These are phyloP conservation scores for Saururus chinensis DNA, from an alignment of 164 flowering plant species.

Conservation along the genomic window DNA sequence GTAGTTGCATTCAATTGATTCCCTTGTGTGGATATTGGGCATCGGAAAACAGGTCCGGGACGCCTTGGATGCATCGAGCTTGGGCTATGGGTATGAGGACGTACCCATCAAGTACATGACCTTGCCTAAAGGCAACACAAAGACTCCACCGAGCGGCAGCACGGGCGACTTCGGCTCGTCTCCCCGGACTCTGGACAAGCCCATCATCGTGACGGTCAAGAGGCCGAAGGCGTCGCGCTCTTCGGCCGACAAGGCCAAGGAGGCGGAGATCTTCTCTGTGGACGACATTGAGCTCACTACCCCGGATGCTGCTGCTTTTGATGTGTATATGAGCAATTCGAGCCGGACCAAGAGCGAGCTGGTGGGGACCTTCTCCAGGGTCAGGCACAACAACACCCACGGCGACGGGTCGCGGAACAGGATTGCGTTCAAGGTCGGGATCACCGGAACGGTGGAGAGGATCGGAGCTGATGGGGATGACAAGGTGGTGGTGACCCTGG, in stretches of 20 bases:
- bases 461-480: not conserved
- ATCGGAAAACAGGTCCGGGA: not conserved
- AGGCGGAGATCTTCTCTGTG: constrained; percentile 1
- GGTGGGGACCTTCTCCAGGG: not conserved
- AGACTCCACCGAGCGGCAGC: not conserved
- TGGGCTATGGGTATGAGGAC: constrained; percentile 1
- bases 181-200: constrained; percentile 8
- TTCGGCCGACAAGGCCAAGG: not conserved
- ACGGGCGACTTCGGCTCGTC: constrained; percentile 16
- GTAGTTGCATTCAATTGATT: too few relatives aligned
- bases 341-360: not conserved
- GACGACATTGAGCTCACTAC: not conserved
- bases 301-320: not conserved
- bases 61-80: not conserved
- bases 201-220: not conserved
- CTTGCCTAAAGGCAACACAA: not conserved
- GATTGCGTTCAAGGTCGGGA: not conserved
- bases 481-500: constrained; percentile 1
- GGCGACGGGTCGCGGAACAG: not conserved
- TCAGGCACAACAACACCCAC: not conserved
- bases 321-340: not conserved
- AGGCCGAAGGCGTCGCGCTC: constrained; percentile 1
- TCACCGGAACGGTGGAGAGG: not conserved
- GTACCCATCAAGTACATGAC: not conserved
- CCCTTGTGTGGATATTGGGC: not conserved